These are phyloP conservation scores for Hemisphaericaspora subhashii DNA, from an alignment of 1,139 yeast genomes.

Conservation along the genomic window DNA sequence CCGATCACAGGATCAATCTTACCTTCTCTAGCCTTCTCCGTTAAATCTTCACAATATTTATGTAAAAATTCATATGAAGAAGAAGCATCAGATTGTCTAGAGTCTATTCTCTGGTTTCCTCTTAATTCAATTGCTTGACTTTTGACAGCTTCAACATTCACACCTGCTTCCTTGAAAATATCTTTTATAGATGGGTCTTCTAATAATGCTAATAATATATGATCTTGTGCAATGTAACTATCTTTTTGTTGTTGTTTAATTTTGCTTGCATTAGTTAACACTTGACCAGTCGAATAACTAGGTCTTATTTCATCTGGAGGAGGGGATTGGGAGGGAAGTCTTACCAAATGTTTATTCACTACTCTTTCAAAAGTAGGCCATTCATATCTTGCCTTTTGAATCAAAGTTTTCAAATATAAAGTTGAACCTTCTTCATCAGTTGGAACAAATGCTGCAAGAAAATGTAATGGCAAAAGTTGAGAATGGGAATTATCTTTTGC, in stretches of 20 bases:
- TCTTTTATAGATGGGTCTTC: slow-evolving; percentile 73
- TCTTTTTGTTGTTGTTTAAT: slow-evolving; percentile 88
- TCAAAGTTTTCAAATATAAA: slow-evolving; percentile 75
- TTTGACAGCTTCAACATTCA: slow-evolving; percentile 71
- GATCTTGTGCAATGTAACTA: slow-evolving; percentile 91
- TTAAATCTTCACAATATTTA: slow-evolving; percentile 90
- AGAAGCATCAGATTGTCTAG: slow-evolving; percentile 91
- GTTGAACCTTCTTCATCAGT: slow-evolving; percentile 67
- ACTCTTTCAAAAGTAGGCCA: slow-evolving; percentile 77
- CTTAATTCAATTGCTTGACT: slow-evolving; percentile 82
- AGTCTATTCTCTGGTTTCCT: slow-evolving; percentile 90
- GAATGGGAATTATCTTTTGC: slow-evolving; percentile 85
- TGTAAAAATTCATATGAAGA: slow-evolving; percentile 77
- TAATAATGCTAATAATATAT: slow-evolving; percentile 76
- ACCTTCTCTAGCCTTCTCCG: slow-evolving; percentile 91
- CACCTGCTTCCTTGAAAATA: slow-evolving; percentile 71
- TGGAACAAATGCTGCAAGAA: slow-evolving; percentile 89
- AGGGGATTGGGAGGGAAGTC: slow-evolving; percentile 85
- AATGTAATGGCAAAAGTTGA: slow-evolving; percentile 80
- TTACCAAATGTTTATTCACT: slow-evolving; percentile 77
- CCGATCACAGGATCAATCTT: slow-evolving; percentile 98
- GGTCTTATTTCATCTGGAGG: slow-evolving; percentile 78
- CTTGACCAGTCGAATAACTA: slow-evolving; percentile 67
- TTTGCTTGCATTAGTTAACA: slow-evolving; percentile 67
- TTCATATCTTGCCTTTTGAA: slow-evolving; percentile 87